phyloP scores from a whole-genome alignment of 257 asterid species.

The Paraleonurus japonicus region DNA sequence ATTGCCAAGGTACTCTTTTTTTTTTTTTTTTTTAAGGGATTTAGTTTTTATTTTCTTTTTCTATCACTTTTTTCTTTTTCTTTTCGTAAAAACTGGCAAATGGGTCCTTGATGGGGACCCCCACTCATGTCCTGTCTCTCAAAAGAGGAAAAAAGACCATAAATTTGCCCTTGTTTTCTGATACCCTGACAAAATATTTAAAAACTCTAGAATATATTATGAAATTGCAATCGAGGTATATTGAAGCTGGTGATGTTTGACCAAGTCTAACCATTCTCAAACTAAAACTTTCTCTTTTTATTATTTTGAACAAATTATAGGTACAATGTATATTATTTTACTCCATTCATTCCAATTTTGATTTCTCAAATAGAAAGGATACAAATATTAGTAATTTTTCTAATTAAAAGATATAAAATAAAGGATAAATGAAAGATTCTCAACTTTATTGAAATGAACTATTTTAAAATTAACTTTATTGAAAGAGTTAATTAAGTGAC shows the following conservation, averaged over 20 bases:
- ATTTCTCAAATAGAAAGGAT: no score
- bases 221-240: conserved; percentile 34
- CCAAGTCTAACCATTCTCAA: conserved; percentile 34
- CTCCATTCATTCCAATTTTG: no score
- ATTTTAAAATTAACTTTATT: no score
- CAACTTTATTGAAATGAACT: no score
- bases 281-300: neutral
- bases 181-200: neutral
- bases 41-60: neutral
- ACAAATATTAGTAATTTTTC: no score
- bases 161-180: conserved; percentile 31
- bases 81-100: conserved; percentile 20
- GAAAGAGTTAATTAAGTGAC: no score
- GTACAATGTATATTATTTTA: no score
- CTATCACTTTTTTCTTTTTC: neutral
- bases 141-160: conserved; percentile 34
- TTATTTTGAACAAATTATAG: neutral
- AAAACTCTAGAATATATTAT: neutral
- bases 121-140: conserved; percentile 31
- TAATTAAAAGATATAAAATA: no score
- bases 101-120: conserved; percentile 21
- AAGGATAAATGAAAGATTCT: no score
- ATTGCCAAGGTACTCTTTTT: neutral
- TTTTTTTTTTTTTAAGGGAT: neutral
- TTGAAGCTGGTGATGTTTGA: conserved; percentile 39